Conservation (phyloP, 768 basidiomycete genomes). For the Pholiota molesta region DNA sequence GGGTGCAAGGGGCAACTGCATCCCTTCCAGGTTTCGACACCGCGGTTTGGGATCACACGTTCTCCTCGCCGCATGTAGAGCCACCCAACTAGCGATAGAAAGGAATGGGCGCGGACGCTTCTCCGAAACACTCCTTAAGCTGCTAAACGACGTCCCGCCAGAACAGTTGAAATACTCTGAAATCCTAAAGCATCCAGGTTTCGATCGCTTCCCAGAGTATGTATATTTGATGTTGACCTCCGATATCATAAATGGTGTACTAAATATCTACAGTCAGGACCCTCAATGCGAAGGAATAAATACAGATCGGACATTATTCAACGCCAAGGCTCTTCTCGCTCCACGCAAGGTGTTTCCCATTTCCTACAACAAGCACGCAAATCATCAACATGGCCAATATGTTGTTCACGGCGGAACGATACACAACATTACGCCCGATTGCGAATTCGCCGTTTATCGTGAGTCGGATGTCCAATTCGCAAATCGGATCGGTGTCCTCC, state of each 20-base stretch:
- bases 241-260: neutral
- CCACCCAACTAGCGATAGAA: neutral
- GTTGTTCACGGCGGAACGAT: neutral
- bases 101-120: neutral
- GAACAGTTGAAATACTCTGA: neutral
- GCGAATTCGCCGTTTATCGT: neutral
- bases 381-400: neutral
- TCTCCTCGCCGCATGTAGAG: slow-evolving; percentile 1
- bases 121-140: neutral
- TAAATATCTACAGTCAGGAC: neutral
- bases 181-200: neutral
- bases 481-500: neutral
- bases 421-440: neutral
- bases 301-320: neutral
- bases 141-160: neutral
- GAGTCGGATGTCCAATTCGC: neutral
- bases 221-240: neutral
- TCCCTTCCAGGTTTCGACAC: neutral
- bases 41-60: neutral
- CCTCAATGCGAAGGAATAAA: slow-evolving; percentile 6
- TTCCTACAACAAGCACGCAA: neutral
- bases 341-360: neutral
- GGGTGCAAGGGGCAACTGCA: neutral
- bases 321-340: neutral
- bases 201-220: neutral